phyloP scores from a whole-genome alignment of 1,284 basidiomycete genomes.

The Fomitopsis betulina region DNA sequence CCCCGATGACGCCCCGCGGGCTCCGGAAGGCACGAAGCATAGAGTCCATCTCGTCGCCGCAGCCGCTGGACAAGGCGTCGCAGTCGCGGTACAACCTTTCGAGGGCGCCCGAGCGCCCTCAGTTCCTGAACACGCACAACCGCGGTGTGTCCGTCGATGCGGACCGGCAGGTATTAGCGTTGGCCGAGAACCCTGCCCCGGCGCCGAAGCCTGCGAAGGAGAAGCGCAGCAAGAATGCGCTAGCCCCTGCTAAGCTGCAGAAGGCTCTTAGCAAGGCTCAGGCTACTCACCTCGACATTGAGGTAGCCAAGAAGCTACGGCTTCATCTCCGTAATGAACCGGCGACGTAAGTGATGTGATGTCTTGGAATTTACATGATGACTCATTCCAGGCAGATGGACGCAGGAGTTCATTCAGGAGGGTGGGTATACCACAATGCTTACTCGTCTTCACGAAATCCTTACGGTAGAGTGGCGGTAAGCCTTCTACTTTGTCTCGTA shows the following conservation, averaged over 20 bases:
- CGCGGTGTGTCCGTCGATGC: constrained; percentile 21
- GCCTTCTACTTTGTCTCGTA: constrained; percentile 15
- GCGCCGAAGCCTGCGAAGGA: constrained; percentile 39
- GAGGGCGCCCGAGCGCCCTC: constrained; percentile 3
- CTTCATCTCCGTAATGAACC: constrained; percentile 83
- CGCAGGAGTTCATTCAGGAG: constrained; percentile 79
- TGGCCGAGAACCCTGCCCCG: constrained; percentile 8
- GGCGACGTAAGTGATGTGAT: constrained; percentile 50
- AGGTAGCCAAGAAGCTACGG: constrained; percentile 72
- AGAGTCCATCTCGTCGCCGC: constrained; percentile 54
- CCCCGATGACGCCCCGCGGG: constrained; percentile 24
- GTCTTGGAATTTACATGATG: background rate
- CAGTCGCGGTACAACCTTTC: constrained; percentile 29
- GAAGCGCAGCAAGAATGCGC: constrained; percentile 25
- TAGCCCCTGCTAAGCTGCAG: constrained; percentile 55
- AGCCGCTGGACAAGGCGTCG: constrained; percentile 26
- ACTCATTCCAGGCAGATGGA: constrained; percentile 56
- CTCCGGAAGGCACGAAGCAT: constrained; percentile 67
- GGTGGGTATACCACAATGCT: constrained; percentile 87
- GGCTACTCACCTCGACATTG: constrained; percentile 66
- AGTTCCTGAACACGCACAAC: constrained; percentile 12
- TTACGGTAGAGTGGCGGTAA: constrained; percentile 95
- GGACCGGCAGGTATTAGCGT: constrained; percentile 24
- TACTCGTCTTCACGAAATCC: constrained; percentile 84
- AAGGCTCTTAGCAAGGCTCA: constrained; percentile 62